These are phyloP conservation scores for Veloboletus limbatus DNA, from an alignment of 1,284 basidiomycete genomes.

Conservation along the genomic window DNA sequence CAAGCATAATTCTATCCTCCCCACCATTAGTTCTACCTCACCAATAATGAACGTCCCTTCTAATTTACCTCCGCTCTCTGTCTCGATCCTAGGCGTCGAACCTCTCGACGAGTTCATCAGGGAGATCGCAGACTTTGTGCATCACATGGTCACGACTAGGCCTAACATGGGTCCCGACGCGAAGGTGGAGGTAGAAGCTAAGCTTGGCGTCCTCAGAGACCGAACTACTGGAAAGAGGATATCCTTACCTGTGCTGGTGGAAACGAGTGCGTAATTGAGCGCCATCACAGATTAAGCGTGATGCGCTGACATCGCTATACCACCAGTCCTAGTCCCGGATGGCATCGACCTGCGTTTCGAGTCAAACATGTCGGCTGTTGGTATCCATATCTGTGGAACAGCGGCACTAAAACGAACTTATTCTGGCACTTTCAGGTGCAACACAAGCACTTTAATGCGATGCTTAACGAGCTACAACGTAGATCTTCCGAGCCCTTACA, in stretches of 20 bases:
- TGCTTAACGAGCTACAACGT: constrained; percentile 77
- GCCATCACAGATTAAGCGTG: not conserved
- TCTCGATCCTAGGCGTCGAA: constrained; percentile 89
- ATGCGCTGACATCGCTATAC: constrained; percentile 4
- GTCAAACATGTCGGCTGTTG: constrained; percentile 86
- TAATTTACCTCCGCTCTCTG: constrained; percentile 66
- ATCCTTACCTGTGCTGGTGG: constrained; percentile 73
- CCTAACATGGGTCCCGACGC: constrained; percentile 46
- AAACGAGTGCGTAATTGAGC: constrained; percentile 70
- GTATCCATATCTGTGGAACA: constrained; percentile 34
- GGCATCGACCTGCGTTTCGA: constrained; percentile 72
- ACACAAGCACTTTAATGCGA: constrained; percentile 81
- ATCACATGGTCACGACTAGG: constrained; percentile 60
- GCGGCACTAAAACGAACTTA: constrained; percentile 5
- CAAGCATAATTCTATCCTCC: constrained; percentile 16
- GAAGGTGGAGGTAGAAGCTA: constrained; percentile 86
- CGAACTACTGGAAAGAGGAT: constrained; percentile 55
- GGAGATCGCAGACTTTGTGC: constrained; percentile 88
- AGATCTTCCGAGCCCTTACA: constrained; percentile 45
- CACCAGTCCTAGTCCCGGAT: constrained; percentile 52
- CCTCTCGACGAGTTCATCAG: constrained; percentile 93
- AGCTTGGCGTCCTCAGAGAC: constrained; percentile 82
- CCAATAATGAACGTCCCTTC: constrained; percentile 27
- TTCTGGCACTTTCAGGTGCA: constrained; percentile 55
- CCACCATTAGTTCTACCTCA: constrained; percentile 10